These are phyloP conservation scores for Globisporangium sylvaticum DNA, from an alignment of 352 stramenopile species.

Conservation along the genomic window DNA sequence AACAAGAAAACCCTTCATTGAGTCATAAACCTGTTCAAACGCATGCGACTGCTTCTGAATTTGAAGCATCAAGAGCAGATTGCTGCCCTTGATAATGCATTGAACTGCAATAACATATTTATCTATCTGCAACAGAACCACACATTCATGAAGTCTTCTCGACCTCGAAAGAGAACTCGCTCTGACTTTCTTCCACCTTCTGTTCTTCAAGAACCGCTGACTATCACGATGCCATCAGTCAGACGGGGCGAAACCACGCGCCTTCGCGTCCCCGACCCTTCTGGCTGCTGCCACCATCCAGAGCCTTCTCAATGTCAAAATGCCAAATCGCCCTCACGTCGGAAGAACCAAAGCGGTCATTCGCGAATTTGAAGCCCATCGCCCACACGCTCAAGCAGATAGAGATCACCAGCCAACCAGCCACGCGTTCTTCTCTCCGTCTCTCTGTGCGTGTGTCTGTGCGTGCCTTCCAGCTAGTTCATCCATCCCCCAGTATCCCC, in stretches of 20 bases:
- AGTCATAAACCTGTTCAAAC: not conserved
- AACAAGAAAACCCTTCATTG: not conserved
- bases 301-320: not conserved
- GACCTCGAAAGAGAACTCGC: not conserved
- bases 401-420: not conserved
- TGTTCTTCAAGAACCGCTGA: constrained; percentile 7
- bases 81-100: not conserved
- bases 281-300: constrained; percentile 1
- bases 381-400: not conserved
- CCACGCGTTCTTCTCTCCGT: not conserved
- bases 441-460: not conserved
- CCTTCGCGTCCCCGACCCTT: not conserved
- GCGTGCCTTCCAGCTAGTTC: not conserved
- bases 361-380: constrained; percentile 6
- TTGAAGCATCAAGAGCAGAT: not conserved
- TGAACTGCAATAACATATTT: no score
- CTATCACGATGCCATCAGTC: not conserved
- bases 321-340: not conserved
- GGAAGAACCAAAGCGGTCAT: not conserved
- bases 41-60: not conserved
- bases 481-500: not conserved
- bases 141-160: no score
- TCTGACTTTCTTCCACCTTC: constrained; percentile 11
- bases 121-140: no score
- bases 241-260: not conserved